Evolutionary conservation across 2,329 filamentous ascomycete species (phyloP), one percentile per base, ranked within the genome.

Genomic region (Nothophaeocryptopus gaeumannii): DNA sequence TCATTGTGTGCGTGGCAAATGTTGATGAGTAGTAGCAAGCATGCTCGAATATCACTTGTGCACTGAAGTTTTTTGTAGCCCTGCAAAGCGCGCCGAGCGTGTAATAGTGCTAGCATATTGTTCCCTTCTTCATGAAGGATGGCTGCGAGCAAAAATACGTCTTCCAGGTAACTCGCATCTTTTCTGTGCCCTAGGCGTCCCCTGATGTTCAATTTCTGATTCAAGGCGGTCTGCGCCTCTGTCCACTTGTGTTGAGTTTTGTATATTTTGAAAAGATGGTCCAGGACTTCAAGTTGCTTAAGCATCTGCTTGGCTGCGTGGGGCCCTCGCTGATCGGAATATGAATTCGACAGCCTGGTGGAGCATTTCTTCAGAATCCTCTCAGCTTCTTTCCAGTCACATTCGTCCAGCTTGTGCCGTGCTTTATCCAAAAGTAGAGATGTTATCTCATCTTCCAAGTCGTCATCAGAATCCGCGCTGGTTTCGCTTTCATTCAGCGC

Each of bases 361-460:
- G 37, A 15, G 30, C 46, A 49, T 10, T 38, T 43, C 7, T 20
- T 31, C 12, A 49, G 20, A 15, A 37, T 20, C 13, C 26, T 43
- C 20, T 49, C 39, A 11, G 39, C 39, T 20, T 30, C 39, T 31
- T 38, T 30, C 5, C 37, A 14, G 14, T 49, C 20, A 2, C 39
- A 20, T 14, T 15, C 14, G 4, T 32, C 46, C 5, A 43, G 39
- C 26, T 49, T 43, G 12, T 43, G 39, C 39, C 43, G 42, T 11
- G 39, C 46, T 15, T 36, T 32, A 9, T 37, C 33, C 12, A 43
- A 20, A 5, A 49, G 29, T 7, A 16, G 15, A 8, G 26, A 12
- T 5, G 39, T 43, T 14, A 49, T 42, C 15, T 31, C 46, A 5
- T 8, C 13, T 8, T 43, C 39, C n/a, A 49, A 33, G 7, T 40